These are phyloP conservation scores for Knoxdaviesia proteae DNA, from an alignment of 2,329 filamentous ascomycete species.

Conservation along the genomic window DNA sequence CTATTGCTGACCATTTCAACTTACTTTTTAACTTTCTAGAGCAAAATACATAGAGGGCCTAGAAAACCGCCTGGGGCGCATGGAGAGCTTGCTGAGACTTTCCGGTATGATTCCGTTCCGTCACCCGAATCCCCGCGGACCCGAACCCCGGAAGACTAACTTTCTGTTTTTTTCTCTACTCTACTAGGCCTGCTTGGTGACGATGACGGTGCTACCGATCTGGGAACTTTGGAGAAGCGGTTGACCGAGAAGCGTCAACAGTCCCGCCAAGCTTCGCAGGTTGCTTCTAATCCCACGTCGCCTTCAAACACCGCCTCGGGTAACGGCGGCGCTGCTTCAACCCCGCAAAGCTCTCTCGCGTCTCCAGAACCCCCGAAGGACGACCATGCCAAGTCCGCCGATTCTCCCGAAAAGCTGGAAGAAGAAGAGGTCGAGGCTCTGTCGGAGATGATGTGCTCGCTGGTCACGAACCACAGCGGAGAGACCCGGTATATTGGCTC, in stretches of 20 bases:
- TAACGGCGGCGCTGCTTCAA: slow-evolving; percentile 20
- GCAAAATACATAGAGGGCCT: slow-evolving; percentile 96
- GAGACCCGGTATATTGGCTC: slow-evolving; percentile 95
- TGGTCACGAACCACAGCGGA: slow-evolving; percentile 85
- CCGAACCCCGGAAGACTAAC: too few species aligned
- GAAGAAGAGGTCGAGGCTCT: slow-evolving; percentile 64
- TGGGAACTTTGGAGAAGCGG: slow-evolving; percentile 71
- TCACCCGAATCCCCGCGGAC: neutral
- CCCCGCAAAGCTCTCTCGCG: slow-evolving; percentile 31
- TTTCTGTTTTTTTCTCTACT: neutral
- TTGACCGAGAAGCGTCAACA: slow-evolving; percentile 34
- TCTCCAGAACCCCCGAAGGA: slow-evolving; percentile 28
- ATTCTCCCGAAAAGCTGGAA: slow-evolving; percentile 13
- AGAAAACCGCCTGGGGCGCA: slow-evolving; percentile 82
- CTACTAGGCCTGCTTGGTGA: slow-evolving; percentile 52
- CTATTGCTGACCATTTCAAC: slow-evolving; percentile 1
- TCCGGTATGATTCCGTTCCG: slow-evolving; percentile 32
- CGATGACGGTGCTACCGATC: slow-evolving; percentile 65
- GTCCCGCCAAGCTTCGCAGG: slow-evolving; percentile 27
- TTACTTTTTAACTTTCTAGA: slow-evolving; percentile 19
- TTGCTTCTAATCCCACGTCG: slow-evolving; percentile 27
- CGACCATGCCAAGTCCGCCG: slow-evolving; percentile 4
- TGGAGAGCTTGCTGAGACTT: slow-evolving; percentile 77
- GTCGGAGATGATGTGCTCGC: slow-evolving; percentile 96
- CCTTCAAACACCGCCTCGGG: slow-evolving; percentile 24